These are phyloP conservation scores for Solanum megistacrolobum DNA, from an alignment of 257 asterid species.

Conservation along the genomic window DNA sequence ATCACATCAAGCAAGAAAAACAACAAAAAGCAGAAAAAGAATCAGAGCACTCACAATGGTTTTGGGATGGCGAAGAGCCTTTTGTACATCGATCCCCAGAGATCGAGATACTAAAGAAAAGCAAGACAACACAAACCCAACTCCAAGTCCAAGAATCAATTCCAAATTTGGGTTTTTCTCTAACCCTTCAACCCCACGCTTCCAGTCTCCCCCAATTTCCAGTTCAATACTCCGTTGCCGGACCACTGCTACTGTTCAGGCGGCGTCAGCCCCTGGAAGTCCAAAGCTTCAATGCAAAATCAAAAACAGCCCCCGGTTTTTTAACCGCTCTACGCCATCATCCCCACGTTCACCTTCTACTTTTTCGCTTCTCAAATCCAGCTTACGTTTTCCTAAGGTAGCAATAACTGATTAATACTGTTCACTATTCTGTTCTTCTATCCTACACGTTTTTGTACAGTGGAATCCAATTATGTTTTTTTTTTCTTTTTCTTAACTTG, in stretches of 20 bases:
- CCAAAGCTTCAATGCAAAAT: slow-evolving; percentile 66
- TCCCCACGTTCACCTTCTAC: slow-evolving; percentile 94
- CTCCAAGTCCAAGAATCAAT: slow-evolving; percentile 22
- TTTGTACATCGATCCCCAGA: slow-evolving; percentile 77
- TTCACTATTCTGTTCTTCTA: not conserved
- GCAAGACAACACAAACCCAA: slow-evolving; percentile 22
- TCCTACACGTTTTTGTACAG: not conserved
- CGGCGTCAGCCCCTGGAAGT: slow-evolving; percentile 11
- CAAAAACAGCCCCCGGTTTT: slow-evolving; percentile 46
- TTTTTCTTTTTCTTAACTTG: not conserved
- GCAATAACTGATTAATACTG: not conserved
- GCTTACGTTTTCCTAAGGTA: slow-evolving; percentile 58
- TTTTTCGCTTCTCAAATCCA: slow-evolving; percentile 63
- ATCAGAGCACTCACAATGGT: slow-evolving; percentile 38
- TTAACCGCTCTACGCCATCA: slow-evolving; percentile 63
- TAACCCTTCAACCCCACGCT: slow-evolving; percentile 81
- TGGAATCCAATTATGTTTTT: not conserved
- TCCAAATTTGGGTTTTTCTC: slow-evolving; percentile 63
- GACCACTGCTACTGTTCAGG: slow-evolving; percentile 16
- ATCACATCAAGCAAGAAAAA: not conserved
- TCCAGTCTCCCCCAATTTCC: slow-evolving; percentile 37
- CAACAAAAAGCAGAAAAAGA: not conserved
- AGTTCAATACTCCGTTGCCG: slow-evolving; percentile 46
- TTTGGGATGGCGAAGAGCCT: slow-evolving; percentile 90
- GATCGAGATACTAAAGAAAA: slow-evolving; percentile 30